Base-by-base conservation (phyloP, 2,329 filamentous ascomycete species). In the Diaporthe aspalathi region DNA sequence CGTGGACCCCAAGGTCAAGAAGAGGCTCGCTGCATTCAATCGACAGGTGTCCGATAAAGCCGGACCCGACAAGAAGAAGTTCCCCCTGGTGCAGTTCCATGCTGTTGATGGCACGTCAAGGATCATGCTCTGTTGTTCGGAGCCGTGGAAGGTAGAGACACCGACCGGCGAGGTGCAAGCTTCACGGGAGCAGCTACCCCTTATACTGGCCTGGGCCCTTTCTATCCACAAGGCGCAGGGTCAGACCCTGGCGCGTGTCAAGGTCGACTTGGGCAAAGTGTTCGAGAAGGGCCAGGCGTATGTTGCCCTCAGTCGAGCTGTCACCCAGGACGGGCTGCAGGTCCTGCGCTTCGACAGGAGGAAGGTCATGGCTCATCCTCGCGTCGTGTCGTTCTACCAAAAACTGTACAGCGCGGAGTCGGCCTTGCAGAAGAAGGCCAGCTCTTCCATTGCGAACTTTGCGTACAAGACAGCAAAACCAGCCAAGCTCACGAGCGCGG, bases 251-350 rank as follows among this genome's bases (percentile, higher is more conserved):
- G 94, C 97, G 78, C 88, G 95, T 65, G 96, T 99, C 72, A 97
- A 97, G 78, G 96, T 99, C 32, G 94, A 99, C 79, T 86, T 99
- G 0, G 93, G 94, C 38, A 92, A 90, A 73, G 93, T 97, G 1
- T 99, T 99, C 77, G 96, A 99, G 80, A 98, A 97, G 81, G 96
- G 96, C 0, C 96, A 99, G 81, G 96, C 96, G 7, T 99, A 99
- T 78, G 96, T 99, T 66, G 96, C 96, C 66, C 89, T 99, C 17
- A 97, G 94, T 84, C 93, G 96, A 81, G 96, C 96, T 17, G 97
- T 94, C 1, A 93, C 88, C 71, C 94, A 98, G 83, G 88, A 90
- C 22, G 96, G 96, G 0, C 84, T 99, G 24, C 94, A 97, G 78
- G 95, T 99, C 16, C 81, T 95, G 62, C 88, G 94, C 45, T 99